Evolutionary conservation across 2,329 filamentous ascomycete genomes (phyloP), one percentile per base, ranked within the genome.

Genomic region (Neofusicoccum laricinum): DNA sequence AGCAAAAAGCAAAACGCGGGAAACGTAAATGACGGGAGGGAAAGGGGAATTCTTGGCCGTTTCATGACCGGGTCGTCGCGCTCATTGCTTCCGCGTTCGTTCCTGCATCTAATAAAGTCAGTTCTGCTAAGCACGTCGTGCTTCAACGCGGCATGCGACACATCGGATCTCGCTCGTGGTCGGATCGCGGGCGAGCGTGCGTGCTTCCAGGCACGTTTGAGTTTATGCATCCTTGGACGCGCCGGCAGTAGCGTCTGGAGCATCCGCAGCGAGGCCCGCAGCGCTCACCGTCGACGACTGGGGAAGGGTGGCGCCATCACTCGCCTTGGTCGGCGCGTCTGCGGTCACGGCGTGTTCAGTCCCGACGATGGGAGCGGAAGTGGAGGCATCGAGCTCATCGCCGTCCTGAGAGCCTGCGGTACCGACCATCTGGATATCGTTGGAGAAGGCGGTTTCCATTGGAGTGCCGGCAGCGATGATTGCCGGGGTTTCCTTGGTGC

Each of bases 371-470:
- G 61, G 17, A n/a, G 34, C 49, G n/a, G 61, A 25, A 5, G 40
- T 30, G 40, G n/a, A 3, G n/a, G 25, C 30, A 12, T 55, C 17
- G 25, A 48, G 36, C 36, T 50, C 19, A 46, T 50, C 45, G 46
- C 17, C 45, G 32, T 48, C n/a, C 15, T 36, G 15, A 59, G 34
- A 12, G 32, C 15, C 30, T 2, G n/a, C 32, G 17, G 36, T 55
- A 6, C 36, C 36, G 32, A 10, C 32, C 30, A 50, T 49, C 21
- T 25, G 46, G 25, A 17, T 32, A 17, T 40, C 45, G 17, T 36
- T 34, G 30, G 25, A 19, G 49, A 63, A 53, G 45, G 30, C 15
- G 38, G 49, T 46, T n/a, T 63, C 61, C 61, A 63, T 55, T 1
- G 49, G 49, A 17, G 61, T 48, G 49, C 48, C 61, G 50, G 41